Base-by-base conservation (phyloP, 306 rosid species). In the Adenanthera pavonina region DNA sequence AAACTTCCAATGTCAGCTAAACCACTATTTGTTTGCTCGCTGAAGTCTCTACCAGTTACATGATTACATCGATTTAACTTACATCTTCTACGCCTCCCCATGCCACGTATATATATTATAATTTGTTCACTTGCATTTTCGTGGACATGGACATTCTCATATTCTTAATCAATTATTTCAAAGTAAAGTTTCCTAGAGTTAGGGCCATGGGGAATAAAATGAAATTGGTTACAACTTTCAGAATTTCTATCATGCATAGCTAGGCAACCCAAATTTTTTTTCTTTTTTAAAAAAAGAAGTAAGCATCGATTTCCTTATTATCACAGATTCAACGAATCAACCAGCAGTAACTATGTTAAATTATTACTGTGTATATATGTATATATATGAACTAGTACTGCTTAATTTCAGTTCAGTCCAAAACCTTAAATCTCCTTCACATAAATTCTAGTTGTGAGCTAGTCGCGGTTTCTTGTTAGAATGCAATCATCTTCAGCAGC, bases 41-140 rank as follows among this genome's bases (percentile, higher is more conserved):
- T 82, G 48, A 93, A 85, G 92, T 91, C 90, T 91, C 97, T 86
- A 91, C 88, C 96, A 78, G 81, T 83, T 90, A 74, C 94, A 89
- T 88, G 30, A 25, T 25, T 25, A 25, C 30, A 25, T 25, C 30
- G 30, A 25, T 94, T 87, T 87, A 84, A 84, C 91, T 84, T 67
- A 36, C 91, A 93, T 94, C 89, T 91, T 89, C 61, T 35, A 30
- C 72, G 66, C 84, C 81, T 84, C 66, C 52, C 52, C 78, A 56
- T 83, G 88, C 85, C 90, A 89, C 88, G 80, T 82, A 8, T 9
- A 61, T 25, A 59, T 25, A 60, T 60, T 8, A 78, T 81, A 59
- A 30, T 71, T 40, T 66, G 74, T 69, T 57, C 77, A 25, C 69
- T 64, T 71, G 46, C 82, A 25, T 64, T 36, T 69, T 9, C 15